Percentiles rank a stretch among this genome's conserved stretches.
Conservation (phyloP, 208 protist genomes). For the Acanthamoeba lenticulata region DNA sequence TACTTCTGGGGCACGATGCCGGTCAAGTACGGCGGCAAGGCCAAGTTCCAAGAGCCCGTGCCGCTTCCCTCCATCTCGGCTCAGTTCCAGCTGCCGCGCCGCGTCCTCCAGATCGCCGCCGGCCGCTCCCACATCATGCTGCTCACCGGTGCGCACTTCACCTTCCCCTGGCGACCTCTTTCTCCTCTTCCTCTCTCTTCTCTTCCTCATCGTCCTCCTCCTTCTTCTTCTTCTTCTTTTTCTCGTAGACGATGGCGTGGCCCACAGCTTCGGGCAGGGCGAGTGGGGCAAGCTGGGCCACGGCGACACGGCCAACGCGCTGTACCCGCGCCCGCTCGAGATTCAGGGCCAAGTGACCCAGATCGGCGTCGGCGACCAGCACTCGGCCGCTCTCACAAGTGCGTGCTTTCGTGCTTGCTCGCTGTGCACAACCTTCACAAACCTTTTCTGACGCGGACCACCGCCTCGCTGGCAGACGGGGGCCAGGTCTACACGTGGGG, state of each 20-base stretch:
- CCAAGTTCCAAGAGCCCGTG: neutral
- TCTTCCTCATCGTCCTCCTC: neutral
- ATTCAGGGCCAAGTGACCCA: slow-evolving; percentile 11
- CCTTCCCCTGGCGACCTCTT: neutral
- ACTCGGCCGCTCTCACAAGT: slow-evolving; percentile 25
- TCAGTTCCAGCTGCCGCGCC: neutral
- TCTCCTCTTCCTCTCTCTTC: neutral
- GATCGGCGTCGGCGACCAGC: slow-evolving; percentile 16
- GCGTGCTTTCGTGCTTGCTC: neutral
- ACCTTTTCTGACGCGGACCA: neutral
- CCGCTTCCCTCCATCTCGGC: neutral
- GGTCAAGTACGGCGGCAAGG: slow-evolving; percentile 3
- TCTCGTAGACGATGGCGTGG: neutral
- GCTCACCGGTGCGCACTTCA: neutral
- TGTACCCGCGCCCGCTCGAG: neutral
- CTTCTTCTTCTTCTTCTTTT: neutral
- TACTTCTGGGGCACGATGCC: slow-evolving; percentile 48
- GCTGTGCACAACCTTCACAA: neutral
- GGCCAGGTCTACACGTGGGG: slow-evolving; percentile 39
- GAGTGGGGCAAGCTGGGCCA: slow-evolving; percentile 43
- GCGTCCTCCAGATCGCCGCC: slow-evolving; percentile 1
- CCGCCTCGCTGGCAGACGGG: neutral
- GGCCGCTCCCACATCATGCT: neutral
- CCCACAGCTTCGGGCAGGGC: slow-evolving; percentile 20
- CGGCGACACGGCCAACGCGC: neutral